Conservation (phyloP, 2,329 filamentous ascomycete species). For the Trichoderma arundinaceum region DNA sequence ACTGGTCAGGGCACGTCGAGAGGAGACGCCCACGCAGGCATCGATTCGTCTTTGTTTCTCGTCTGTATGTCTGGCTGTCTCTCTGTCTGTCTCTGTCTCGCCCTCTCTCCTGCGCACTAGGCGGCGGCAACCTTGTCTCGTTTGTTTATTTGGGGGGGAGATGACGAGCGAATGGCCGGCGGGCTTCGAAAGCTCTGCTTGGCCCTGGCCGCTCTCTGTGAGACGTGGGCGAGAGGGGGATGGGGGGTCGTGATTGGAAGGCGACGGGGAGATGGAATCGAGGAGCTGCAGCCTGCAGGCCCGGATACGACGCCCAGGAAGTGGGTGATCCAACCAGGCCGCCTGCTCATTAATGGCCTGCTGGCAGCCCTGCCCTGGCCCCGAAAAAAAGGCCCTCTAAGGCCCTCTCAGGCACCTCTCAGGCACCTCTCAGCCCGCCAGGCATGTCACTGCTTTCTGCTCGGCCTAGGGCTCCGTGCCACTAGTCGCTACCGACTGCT, state of each 20-base stretch:
- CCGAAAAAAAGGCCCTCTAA: neutral
- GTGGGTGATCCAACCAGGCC: slow-evolving; percentile 23
- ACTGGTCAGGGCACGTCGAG: slow-evolving; percentile 48
- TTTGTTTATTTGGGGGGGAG: slow-evolving; percentile 1
- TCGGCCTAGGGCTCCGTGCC: neutral
- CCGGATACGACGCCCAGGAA: slow-evolving; percentile 31
- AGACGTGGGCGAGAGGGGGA: slow-evolving; percentile 32
- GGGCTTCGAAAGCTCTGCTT: slow-evolving; percentile 24
- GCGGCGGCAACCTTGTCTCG: slow-evolving; percentile 22
- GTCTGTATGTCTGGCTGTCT: neutral
- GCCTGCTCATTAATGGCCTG: slow-evolving; percentile 17
- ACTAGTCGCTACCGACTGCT: slow-evolving; percentile 1
- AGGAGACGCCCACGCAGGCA: slow-evolving; percentile 53
- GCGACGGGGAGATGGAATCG: slow-evolving; percentile 28
- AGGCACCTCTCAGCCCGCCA: neutral
- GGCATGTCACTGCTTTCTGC: slow-evolving; percentile 25
- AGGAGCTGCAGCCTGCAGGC: slow-evolving; percentile 28
- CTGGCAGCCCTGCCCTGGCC: slow-evolving; percentile 20
- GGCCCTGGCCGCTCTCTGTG: slow-evolving; percentile 19
- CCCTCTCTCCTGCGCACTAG: no score
- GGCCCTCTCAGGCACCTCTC: neutral
- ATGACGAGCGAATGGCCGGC: neutral
- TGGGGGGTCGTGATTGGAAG: slow-evolving; percentile 33
- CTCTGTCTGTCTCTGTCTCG: neutral
- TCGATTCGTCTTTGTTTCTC: slow-evolving; percentile 49